These are phyloP conservation scores for Plasmodium adleri DNA, from an alignment of 169 alveolate species.

Conservation along the genomic window DNA sequence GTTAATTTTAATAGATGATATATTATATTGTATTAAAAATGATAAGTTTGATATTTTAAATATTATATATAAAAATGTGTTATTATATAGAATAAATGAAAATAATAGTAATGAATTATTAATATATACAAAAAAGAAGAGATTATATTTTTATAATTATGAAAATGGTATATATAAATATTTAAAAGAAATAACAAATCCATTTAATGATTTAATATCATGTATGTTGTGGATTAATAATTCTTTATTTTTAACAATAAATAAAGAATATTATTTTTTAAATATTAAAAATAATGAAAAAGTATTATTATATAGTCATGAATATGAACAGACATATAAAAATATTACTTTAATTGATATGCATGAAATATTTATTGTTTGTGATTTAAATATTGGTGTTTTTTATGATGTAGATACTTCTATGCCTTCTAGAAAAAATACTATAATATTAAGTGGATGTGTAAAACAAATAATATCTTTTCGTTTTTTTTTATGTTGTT, in stretches of 20 bases:
- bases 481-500: slow-evolving; percentile 41
- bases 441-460: slow-evolving; percentile 12
- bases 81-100: slow-evolving; percentile 12
- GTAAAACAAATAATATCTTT: slow-evolving; percentile 8
- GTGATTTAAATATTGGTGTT: slow-evolving; percentile 69
- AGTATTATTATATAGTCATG: slow-evolving; percentile 41
- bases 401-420: slow-evolving; percentile 56
- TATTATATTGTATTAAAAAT: slow-evolving; percentile 32
- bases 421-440: slow-evolving; percentile 67
- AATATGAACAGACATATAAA: slow-evolving; percentile 56
- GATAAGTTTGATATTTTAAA: not conserved
- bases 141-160: slow-evolving; percentile 18
- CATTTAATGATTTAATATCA: slow-evolving; percentile 1
- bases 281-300: slow-evolving; percentile 31
- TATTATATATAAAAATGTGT: slow-evolving; percentile 20
- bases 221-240: slow-evolving; percentile 28
- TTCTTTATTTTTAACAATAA: slow-evolving; percentile 26
- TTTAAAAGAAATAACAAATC: slow-evolving; percentile 4
- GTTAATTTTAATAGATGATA: slow-evolving; percentile 15
- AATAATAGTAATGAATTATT: slow-evolving; percentile 11
- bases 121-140: slow-evolving; percentile 40
- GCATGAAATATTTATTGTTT: slow-evolving; percentile 57
- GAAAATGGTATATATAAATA: slow-evolving; percentile 6
- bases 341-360: slow-evolving; percentile 36
- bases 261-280: slow-evolving; percentile 35